phyloP scores from a whole-genome alignment of 257 asterid genomes.

The Ocimum tenuiflorum region DNA sequence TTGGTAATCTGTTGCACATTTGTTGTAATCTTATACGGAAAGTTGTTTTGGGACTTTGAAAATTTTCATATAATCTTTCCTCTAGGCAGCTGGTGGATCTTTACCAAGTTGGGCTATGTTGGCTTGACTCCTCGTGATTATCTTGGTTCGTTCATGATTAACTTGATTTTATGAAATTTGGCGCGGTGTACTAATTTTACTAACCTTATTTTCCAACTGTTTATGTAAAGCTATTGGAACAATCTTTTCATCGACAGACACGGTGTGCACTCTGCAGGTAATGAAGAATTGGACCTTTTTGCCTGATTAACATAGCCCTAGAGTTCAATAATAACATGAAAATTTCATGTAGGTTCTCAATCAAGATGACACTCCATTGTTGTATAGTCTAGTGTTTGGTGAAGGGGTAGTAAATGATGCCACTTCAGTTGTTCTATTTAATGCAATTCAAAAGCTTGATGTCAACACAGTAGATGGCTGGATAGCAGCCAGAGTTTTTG shows the following conservation, averaged over 20 bases:
- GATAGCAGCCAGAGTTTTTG: conserved; percentile 47
- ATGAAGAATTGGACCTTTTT: conserved; percentile 4
- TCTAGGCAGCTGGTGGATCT: conserved; percentile 67
- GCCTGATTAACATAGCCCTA: not conserved
- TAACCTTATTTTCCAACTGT: conserved; percentile 10
- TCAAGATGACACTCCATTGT: conserved; percentile 91
- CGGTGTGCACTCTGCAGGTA: conserved; percentile 97
- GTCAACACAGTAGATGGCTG: conserved; percentile 50
- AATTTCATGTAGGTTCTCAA: conserved; percentile 53
- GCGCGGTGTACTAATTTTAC: not conserved
- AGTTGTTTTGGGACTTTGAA: not conserved
- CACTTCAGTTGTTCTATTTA: conserved; percentile 86
- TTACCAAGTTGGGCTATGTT: conserved; percentile 44
- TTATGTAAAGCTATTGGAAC: conserved; percentile 57
- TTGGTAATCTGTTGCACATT: too few species aligned
- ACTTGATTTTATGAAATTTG: conserved; percentile 2
- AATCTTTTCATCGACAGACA: conserved; percentile 88
- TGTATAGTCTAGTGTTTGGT: conserved; percentile 91
- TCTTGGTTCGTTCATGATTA: conserved; percentile 52
- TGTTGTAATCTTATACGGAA: not conserved
- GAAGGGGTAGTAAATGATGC: conserved; percentile 99
- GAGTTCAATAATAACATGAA: not conserved
- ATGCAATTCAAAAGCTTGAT: conserved; percentile 84
- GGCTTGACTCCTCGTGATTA: conserved; percentile 62
- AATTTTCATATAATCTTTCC: not conserved